Conservation (phyloP, 1,139 yeast species). For the Martiniozyma asiatica region DNA sequence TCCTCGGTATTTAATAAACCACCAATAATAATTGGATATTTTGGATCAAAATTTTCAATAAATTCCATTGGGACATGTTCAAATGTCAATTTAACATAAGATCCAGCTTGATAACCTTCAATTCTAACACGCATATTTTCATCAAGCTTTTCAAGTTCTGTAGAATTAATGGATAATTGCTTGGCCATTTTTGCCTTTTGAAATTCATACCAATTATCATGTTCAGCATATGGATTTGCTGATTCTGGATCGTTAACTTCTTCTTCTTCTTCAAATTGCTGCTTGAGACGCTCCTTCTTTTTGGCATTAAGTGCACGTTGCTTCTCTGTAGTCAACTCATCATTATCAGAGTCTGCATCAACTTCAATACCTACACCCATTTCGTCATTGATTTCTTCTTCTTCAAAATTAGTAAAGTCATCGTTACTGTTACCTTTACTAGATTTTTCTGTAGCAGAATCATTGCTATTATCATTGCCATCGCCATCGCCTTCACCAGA, state of each 20-base stretch:
- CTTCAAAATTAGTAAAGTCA: conserved; percentile 22
- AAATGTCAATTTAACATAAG: conserved; percentile 84
- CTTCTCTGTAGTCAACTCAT: conserved; percentile 43
- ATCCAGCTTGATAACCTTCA: conserved; percentile 90
- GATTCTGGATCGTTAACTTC: conserved; percentile 30
- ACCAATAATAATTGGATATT: conserved; percentile 77
- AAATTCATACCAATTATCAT: conserved; percentile 94
- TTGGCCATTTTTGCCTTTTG: conserved; percentile 96
- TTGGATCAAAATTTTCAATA: conserved; percentile 73
- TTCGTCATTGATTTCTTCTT: conserved; percentile 19
- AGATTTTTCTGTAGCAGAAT: background rate
- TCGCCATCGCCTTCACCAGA: conserved; percentile 27
- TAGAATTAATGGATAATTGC: conserved; percentile 86
- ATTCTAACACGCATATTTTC: conserved; percentile 61
- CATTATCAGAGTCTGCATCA: conserved; percentile 24
- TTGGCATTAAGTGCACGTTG: conserved; percentile 75
- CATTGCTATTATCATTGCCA: conserved; percentile 5
- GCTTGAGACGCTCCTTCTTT: conserved; percentile 75
- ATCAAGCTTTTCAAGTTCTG: conserved; percentile 66
- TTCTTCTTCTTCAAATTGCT: conserved; percentile 88
- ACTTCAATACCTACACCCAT: conserved; percentile 29
- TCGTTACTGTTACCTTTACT: conserved; percentile 4
- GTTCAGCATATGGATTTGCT: conserved; percentile 54
- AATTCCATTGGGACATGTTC: conserved; percentile 84
- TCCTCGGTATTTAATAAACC: conserved; percentile 86